Base-by-base conservation (phyloP, 2,329 filamentous ascomycete species). In the Orbilia brochopaga region DNA sequence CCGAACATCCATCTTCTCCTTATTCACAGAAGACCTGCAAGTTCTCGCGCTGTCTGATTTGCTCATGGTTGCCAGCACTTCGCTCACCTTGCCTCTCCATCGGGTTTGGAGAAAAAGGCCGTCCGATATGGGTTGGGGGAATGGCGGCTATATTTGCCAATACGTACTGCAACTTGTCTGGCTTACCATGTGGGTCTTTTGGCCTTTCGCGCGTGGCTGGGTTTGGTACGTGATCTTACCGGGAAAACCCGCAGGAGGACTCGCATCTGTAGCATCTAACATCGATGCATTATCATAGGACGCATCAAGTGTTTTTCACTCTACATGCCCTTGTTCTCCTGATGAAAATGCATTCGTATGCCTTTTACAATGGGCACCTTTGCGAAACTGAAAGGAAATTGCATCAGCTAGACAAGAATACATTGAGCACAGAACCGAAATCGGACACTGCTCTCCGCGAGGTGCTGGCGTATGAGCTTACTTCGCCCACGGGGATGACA, bases 321-420 rank as follows among this genome's bases (percentile, higher is more conserved):
- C 83, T 99, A 35, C 94, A 99, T 80, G 89, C 92, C 48, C 87
- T 99, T 80, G 89, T 91, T 6, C 84, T 99, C 19, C 87, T 97
- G 56, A 99, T 99, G 94, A 99, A 99, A 83, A 94, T 97, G 87
- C 94, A 99, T 79, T 97, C 92, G 4, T 99, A 96, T 78, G 90
- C 91, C 23, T 99, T 97, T 80, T 99, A 99, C 82, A 97, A 97
- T 77, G 94, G 94, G 10, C 94, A 99, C 79, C 83, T 99, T 15
- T 90, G 89, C 75, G 91, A 94, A 79, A 95, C 91, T 0, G 86
- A 95, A 79, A 88, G 89, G 78, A 88, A 91, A 10, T 83, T 99
- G 11, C 86, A 85, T 63, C 87, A 87, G 44, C 87, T 99, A 35
- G 94, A 99, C 72, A 84, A 86, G 11, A 83, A 86, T 73, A 82